phyloP scores from a whole-genome alignment of 1,284 basidiomycete species.

The Austroboletus niveus region DNA sequence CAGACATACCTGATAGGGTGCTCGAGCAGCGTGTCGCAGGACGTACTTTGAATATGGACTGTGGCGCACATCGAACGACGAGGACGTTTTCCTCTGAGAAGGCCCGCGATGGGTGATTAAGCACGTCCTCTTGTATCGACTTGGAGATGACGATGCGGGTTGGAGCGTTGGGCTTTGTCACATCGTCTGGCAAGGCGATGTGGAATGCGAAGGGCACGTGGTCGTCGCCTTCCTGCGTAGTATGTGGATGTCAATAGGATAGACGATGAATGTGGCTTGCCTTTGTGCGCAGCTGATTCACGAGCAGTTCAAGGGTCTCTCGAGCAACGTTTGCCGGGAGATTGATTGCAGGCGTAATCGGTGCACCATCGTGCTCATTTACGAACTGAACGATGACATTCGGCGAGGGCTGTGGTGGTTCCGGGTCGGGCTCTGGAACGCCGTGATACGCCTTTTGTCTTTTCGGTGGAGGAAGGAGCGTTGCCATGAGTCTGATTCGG shows the following conservation, averaged over 20 bases:
- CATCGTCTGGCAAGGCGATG: constrained; percentile 64
- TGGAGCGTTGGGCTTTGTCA: constrained; percentile 53
- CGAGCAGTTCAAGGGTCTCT: constrained; percentile 79
- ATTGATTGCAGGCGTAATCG: constrained; percentile 83
- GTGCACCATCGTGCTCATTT: constrained; percentile 77
- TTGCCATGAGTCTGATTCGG: constrained; percentile 55
- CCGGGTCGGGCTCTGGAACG: constrained; percentile 60
- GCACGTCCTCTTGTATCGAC: constrained; percentile 78
- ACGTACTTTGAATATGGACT: constrained; percentile 93
- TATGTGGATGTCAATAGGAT: constrained; percentile 2
- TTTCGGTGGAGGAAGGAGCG: constrained; percentile 82
- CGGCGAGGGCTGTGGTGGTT: constrained; percentile 52
- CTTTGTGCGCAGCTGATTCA: constrained; percentile 80
- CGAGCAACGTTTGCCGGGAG: constrained; percentile 85
- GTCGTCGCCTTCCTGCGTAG: constrained; percentile 65
- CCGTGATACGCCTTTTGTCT: constrained; percentile 80
- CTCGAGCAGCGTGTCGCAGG: constrained; percentile 93
- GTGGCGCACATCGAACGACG: constrained; percentile 86
- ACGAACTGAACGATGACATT: constrained; percentile 90
- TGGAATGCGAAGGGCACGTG: constrained; percentile 90
- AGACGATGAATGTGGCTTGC: constrained; percentile 38
- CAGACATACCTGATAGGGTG: constrained; percentile 73
- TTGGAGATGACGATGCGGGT: constrained; percentile 78
- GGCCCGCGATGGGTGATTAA: constrained; percentile 65
- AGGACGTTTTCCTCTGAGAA: constrained; percentile 89